Percentiles rank a stretch among this genome's conserved stretches.
Evolutionary conservation across 208 protist species (phyloP).

Genomic region (Leishmania martiniquensis): DNA sequence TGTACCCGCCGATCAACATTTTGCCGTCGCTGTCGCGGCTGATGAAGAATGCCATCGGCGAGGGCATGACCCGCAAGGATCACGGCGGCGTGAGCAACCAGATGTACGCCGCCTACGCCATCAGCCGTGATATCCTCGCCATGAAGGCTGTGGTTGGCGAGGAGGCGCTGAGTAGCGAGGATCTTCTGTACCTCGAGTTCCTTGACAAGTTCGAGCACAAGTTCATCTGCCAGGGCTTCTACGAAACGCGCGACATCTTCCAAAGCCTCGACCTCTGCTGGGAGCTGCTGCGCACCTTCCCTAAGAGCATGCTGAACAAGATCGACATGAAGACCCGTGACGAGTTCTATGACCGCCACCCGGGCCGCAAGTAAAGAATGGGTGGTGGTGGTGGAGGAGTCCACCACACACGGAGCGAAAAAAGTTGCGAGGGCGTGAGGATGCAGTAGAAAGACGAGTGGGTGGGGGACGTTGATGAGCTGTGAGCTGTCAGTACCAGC

Average conservation of each 20-base stretch:
- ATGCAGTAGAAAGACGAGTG: background rate
- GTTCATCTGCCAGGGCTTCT: constrained; percentile 98
- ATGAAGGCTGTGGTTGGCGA: constrained; percentile 99
- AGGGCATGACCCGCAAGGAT: constrained; percentile 99
- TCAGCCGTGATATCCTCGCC: constrained; percentile 99
- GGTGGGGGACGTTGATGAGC: background rate
- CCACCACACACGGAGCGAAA: background rate
- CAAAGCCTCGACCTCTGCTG: constrained; percentile 99
- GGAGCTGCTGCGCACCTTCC: constrained; percentile 98
- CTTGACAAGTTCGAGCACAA: constrained; percentile 99
- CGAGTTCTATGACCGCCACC: constrained; percentile 93
- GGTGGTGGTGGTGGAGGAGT: no score
- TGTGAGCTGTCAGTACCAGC: background rate
- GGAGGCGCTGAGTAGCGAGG: constrained; percentile 99
- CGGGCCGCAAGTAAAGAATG: constrained; percentile 30
- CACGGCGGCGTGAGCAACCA: constrained; percentile 99
- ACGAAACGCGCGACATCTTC: constrained; percentile 98
- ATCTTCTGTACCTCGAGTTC: constrained; percentile 99
- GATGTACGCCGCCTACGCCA: constrained; percentile 99
- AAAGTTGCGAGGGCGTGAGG: constrained; percentile 1
- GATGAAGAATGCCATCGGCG: constrained; percentile 99
- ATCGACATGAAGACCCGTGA: constrained; percentile 96
- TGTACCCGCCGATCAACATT: constrained; percentile 99
- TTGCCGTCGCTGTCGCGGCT: constrained; percentile 99
- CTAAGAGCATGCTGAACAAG: constrained; percentile 97